phyloP scores from a whole-genome alignment of 1,284 basidiomycete species.

The Salmacisia buchloeana region DNA sequence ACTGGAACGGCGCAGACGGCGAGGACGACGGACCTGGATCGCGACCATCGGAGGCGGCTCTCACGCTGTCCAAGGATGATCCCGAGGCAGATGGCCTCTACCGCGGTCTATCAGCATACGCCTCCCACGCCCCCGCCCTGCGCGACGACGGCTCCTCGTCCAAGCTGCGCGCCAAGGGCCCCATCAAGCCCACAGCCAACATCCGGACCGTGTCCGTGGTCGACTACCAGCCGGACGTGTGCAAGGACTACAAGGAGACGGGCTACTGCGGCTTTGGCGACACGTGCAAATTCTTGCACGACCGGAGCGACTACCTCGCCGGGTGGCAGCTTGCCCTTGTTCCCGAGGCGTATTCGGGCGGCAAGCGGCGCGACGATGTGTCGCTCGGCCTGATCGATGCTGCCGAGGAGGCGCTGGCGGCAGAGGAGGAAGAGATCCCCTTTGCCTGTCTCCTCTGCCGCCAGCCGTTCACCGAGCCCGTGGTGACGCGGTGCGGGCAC shows the following conservation, averaged over 20 bases:
- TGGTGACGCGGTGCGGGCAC: slow-evolving; percentile 92
- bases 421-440: slow-evolving; percentile 78
- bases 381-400: slow-evolving; percentile 51
- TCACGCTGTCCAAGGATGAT: slow-evolving; percentile 10
- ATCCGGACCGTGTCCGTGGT: slow-evolving; percentile 90
- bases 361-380: slow-evolving; percentile 24
- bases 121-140: slow-evolving; percentile 67
- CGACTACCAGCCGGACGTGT: slow-evolving; percentile 98
- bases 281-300: slow-evolving; percentile 69
- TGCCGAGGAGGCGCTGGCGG: slow-evolving; percentile 56
- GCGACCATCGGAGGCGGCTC: slow-evolving; percentile 11
- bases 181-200: slow-evolving; percentile 71
- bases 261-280: slow-evolving; percentile 99
- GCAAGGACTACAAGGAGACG: slow-evolving; percentile 99
- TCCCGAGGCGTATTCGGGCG: slow-evolving; percentile 40
- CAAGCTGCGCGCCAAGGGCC: slow-evolving; percentile 70
- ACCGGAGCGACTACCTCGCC: slow-evolving; percentile 72
- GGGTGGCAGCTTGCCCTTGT: slow-evolving; percentile 89
- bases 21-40: no score
- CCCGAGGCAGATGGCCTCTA: slow-evolving; percentile 69
- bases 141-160: slow-evolving; percentile 67
- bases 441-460: slow-evolving; percentile 96
- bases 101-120: slow-evolving; percentile 74
- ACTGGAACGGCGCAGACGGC: slow-evolving; percentile 53
- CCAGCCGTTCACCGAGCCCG: slow-evolving; percentile 86